These are phyloP conservation scores for Nakazawaea ishiwadae DNA, from an alignment of 805 yeast genomes.

Conservation along the genomic window DNA sequence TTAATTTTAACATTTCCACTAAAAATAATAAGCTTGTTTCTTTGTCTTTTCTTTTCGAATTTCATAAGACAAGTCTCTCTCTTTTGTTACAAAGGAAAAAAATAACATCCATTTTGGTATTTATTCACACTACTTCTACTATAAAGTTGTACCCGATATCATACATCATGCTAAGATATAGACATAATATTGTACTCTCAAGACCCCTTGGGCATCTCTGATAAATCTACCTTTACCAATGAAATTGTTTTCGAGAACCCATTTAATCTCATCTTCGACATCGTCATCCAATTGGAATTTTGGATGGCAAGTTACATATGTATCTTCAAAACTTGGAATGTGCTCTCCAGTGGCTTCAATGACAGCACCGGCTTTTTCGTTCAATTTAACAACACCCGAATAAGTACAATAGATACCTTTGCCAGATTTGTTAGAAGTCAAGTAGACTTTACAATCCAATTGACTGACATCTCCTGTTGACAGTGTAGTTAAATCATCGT, in stretches of 20 bases:
- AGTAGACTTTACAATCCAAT: constrained; percentile 46
- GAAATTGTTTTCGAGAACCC: constrained; percentile 47
- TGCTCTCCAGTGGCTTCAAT: constrained; percentile 18
- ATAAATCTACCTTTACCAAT: constrained; percentile 58
- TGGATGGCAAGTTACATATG: constrained; percentile 47
- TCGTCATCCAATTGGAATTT: constrained; percentile 35
- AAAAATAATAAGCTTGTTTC: too few relatives aligned
- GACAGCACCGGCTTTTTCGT: constrained; percentile 28
- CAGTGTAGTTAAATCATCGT: constrained; percentile 40
- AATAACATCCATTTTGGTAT: too few relatives aligned
- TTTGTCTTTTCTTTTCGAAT: too few relatives aligned
- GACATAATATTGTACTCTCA: constrained; percentile 53
- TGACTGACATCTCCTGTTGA: constrained; percentile 19
- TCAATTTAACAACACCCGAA: constrained; percentile 42
- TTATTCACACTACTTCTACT: too few relatives aligned
- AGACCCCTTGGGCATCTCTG: constrained; percentile 37
- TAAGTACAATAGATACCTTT: constrained; percentile 38
- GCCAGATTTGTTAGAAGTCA: constrained; percentile 37
- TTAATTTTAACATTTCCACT: too few relatives aligned
- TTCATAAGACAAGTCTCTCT: too few relatives aligned
- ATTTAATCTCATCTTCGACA: constrained; percentile 38
- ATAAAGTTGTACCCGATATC: too few relatives aligned
- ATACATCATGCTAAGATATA: constrained; percentile 28
- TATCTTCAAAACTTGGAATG: constrained; percentile 30
- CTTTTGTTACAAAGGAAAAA: too few relatives aligned